These are phyloP conservation scores for Rhodotorula taiwanensis DNA, from an alignment of 768 basidiomycete species.

Conservation along the genomic window DNA sequence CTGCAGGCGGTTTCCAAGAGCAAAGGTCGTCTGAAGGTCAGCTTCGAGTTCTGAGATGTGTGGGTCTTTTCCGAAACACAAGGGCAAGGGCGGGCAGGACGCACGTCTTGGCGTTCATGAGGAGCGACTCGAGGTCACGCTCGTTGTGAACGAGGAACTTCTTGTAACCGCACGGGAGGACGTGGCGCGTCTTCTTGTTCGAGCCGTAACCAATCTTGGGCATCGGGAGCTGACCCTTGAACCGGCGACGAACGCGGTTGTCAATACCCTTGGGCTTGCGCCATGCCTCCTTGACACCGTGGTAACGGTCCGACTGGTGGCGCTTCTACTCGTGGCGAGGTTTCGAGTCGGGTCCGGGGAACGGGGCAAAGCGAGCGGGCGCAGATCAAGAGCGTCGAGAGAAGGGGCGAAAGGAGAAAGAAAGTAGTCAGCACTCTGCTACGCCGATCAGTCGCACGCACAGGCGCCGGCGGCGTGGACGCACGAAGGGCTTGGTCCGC, in stretches of 20 bases:
- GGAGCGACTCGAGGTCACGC: conserved; percentile 67
- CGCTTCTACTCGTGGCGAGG: conserved; percentile 48
- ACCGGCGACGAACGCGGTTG: conserved; percentile 63
- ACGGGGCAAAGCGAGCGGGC: not conserved
- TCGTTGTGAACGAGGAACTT: conserved; percentile 92
- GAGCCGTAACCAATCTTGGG: conserved; percentile 58
- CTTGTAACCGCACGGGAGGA: conserved; percentile 92
- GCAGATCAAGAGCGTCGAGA: not conserved
- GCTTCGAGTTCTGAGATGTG: too few species aligned
- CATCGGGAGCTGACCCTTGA: conserved; percentile 39
- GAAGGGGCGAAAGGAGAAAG: too few species aligned
- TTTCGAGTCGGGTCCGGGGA: not conserved
- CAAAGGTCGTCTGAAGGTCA: conserved; percentile 51
- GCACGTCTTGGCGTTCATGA: conserved; percentile 26
- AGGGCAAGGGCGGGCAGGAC: too few species aligned
- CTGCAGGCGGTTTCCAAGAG: conserved; percentile 65
- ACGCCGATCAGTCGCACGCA: too few species aligned
- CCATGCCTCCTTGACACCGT: conserved; percentile 96
- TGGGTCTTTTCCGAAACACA: too few species aligned
- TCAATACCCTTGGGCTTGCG: conserved; percentile 99
- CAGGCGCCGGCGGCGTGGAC: not conserved
- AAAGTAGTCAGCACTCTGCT: not conserved
- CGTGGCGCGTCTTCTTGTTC: conserved; percentile 91
- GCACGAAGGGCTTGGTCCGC: conserved; percentile 79
- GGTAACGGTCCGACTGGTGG: conserved; percentile 97